Evolutionary conservation across 2,329 filamentous ascomycete species (phyloP).

Genomic region (Magnaporthiopsis incrustans): DNA sequence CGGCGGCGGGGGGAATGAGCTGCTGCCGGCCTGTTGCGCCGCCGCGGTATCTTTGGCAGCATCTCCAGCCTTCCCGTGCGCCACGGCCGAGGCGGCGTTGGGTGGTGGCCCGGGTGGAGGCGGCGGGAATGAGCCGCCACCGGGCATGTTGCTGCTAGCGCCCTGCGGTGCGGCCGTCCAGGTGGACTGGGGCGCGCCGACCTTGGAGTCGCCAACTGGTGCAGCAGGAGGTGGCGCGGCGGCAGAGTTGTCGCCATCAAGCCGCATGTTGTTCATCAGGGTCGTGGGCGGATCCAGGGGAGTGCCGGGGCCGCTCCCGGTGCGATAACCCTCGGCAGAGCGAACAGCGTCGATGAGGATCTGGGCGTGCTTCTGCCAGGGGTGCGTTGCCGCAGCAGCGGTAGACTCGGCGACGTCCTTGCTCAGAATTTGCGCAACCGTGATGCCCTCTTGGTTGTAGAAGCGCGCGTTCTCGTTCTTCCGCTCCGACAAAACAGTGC

Average conservation of each 20-base stretch:
- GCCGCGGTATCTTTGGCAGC: not conserved
- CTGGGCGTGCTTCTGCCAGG: slow-evolving; percentile 25
- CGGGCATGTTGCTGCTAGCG: not conserved
- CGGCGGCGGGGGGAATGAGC: slow-evolving; percentile 1
- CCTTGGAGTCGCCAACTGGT: not conserved
- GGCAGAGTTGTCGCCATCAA: slow-evolving; percentile 5
- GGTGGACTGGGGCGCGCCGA: not conserved
- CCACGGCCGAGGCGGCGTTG: not conserved
- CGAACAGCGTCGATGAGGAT: slow-evolving; percentile 27
- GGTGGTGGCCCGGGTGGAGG: slow-evolving; percentile 4
- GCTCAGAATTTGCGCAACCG: slow-evolving; percentile 38
- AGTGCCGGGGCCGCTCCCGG: slow-evolving; percentile 5
- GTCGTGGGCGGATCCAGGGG: slow-evolving; percentile 6
- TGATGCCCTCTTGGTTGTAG: slow-evolving; percentile 53
- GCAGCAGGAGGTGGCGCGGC: not conserved
- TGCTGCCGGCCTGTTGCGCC: not conserved
- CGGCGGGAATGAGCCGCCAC: slow-evolving; percentile 1
- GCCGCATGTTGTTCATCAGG: slow-evolving; percentile 10
- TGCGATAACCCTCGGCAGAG: slow-evolving; percentile 24
- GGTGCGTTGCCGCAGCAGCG: slow-evolving; percentile 11
- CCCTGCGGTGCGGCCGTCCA: not conserved
- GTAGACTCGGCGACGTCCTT: slow-evolving; percentile 28
- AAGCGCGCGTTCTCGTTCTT: slow-evolving; percentile 85
- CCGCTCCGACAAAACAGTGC: slow-evolving; percentile 77
- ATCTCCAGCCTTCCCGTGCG: slow-evolving; percentile 10